These are phyloP conservation scores for Neurospora pannonica DNA, from an alignment of 495 filamentous ascomycete species.

Conservation along the genomic window DNA sequence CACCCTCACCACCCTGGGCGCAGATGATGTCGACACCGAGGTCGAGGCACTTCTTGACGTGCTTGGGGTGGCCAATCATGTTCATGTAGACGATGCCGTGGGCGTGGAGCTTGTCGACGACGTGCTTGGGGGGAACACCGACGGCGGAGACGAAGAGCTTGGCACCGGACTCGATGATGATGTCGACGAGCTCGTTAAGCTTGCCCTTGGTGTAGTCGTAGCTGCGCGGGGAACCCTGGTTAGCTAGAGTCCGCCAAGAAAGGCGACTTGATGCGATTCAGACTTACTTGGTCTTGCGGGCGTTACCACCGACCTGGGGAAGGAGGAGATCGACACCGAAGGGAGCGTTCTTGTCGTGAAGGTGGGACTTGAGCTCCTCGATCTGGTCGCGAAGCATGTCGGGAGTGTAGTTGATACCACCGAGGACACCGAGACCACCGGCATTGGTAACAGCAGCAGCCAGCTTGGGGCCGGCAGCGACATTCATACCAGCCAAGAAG, in stretches of 20 bases:
- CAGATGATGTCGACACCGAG: constrained; percentile 85
- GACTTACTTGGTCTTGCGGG: constrained; percentile 85
- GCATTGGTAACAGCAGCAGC: constrained; percentile 96
- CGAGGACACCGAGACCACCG: constrained; percentile 91
- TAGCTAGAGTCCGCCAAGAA: background rate
- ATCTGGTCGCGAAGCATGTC: constrained; percentile 96
- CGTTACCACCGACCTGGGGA: constrained; percentile 87
- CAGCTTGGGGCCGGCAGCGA: constrained; percentile 92
- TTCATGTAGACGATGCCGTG: constrained; percentile 95
- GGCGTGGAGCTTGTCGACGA: constrained; percentile 83
- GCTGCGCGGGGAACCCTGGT: constrained; percentile 38
- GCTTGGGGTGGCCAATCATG: constrained; percentile 99
- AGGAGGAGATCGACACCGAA: constrained; percentile 95
- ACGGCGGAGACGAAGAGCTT: constrained; percentile 95
- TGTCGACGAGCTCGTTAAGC: constrained; percentile 80
- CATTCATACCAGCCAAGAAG: constrained; percentile 97
- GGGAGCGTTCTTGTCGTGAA: constrained; percentile 92
- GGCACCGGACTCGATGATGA: constrained; percentile 83
- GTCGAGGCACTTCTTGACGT: constrained; percentile 87
- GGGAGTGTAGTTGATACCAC: constrained; percentile 92
- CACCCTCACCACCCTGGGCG: constrained; percentile 75
- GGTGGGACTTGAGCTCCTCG: constrained; percentile 79
- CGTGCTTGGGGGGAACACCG: constrained; percentile 78
- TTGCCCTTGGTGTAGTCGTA: constrained; percentile 99
- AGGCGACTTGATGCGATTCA: background rate